Base-by-base conservation (phyloP, 768 basidiomycete genomes). In the Trametes elegans region DNA sequence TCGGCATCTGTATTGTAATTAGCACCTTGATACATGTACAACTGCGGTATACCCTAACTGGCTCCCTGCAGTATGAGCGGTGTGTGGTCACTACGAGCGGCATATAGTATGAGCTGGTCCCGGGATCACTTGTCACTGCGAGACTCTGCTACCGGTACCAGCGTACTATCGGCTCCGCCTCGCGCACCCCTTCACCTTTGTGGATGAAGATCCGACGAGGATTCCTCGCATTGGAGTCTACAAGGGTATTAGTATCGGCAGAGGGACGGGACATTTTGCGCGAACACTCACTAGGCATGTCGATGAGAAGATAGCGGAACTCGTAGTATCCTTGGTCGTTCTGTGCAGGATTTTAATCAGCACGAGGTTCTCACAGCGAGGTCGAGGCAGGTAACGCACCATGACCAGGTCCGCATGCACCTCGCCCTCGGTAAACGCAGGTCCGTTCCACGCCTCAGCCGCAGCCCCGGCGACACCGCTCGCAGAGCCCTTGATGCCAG, bases 341-440 rank as follows among this genome's bases (percentile, higher is more conserved):
- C 89, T 91, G 65, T 40, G 27, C 7, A 21, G 16, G 10, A 5
- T 21, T 31, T 8, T 26, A 3, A 3, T 24, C 7, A 3, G 7
- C 11, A 11, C 8, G 2, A 13, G 24, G 28, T 31, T 26, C 23
- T 47, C n/a, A 23, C n/a, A 56, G 39, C n/a, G 23, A 46, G 2
- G 13, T 19, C 34, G 52, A 5, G 9, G 16, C 9, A 10, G 46
- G 50, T 18, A 18, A 73, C 81, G 54, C 69, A 90, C 90, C 76
- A 80, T 81, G 55, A 90, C 75, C 36, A 90, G 77, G 70, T 88
- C 84, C 8, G 83, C 90, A 68, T 92, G 90, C 8, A 88, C 87
- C 62, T 92, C 88, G 7, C 90, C 90, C 57, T 91, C 88, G 16
- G 78, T 83, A 71, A 79, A 88, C 16, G 71, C 63, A 53, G 72